A percentile compares a stretch with the other conserved stretches of the same genome.
Conservation (phyloP, 2,329 filamentous ascomycete species). For the Pestalotiopsis sp. region DNA sequence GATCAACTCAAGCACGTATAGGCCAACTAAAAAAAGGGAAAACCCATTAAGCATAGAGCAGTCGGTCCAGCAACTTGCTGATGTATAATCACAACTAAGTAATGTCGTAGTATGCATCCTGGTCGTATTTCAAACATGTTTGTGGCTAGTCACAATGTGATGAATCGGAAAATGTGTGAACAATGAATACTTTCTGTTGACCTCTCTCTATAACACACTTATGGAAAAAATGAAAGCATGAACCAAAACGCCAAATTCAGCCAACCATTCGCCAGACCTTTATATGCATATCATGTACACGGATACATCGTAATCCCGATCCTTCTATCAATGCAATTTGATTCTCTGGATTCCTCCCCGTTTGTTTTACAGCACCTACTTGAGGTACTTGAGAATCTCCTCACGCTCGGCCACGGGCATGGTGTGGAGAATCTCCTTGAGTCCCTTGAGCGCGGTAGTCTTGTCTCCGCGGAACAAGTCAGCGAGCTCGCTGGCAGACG, state of each 20-base stretch:
- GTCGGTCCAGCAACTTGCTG: no score
- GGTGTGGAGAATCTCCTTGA: constrained; percentile 82
- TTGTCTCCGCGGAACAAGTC: constrained; percentile 48
- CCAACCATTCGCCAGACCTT: constrained; percentile 3
- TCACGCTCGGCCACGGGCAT: constrained; percentile 90
- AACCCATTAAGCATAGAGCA: no score
- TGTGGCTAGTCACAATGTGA: not conserved
- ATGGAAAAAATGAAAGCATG: not conserved
- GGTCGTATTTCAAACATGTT: no score
- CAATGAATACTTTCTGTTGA: not conserved
- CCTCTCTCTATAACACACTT: not conserved
- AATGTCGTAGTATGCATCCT: no score
- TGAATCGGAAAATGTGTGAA: not conserved
- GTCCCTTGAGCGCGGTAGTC: constrained; percentile 79
- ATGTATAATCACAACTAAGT: no score
- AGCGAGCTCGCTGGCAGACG: constrained; percentile 53
- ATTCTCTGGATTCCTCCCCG: not conserved
- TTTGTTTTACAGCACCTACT: constrained; percentile 32
- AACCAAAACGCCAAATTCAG: not conserved
- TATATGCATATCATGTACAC: constrained; percentile 6
- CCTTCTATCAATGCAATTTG: not conserved
- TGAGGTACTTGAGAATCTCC: constrained; percentile 68
- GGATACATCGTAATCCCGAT: not conserved
- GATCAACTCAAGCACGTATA: not conserved
- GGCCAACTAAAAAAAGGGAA: no score